A percentile compares a stretch with the other conserved stretches of the same genome.
Evolutionary conservation across 148 eudicot genomes (phyloP).

Genomic region (Suaeda aralocaspica): DNA sequence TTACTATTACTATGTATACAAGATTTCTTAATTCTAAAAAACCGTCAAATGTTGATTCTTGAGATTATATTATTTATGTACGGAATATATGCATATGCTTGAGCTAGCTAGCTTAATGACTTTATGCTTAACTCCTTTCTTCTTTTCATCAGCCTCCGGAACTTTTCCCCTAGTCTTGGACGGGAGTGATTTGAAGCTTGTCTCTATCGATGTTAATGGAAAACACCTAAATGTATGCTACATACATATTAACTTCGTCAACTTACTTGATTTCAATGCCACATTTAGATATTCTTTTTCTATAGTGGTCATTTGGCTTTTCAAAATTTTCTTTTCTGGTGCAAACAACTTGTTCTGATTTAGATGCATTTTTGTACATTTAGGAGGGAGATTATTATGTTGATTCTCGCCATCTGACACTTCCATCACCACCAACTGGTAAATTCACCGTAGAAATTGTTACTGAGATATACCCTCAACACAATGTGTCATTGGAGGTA

Average conservation of each 20-base stretch:
- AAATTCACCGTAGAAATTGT: conserved; percentile 70
- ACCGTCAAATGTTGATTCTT: too few relatives aligned
- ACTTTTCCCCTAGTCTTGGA: conserved; percentile 71
- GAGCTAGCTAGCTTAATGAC: conserved; percentile 2
- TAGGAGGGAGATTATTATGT: conserved; percentile 72
- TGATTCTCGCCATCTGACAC: conserved; percentile 72
- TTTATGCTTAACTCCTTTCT: conserved; percentile 10
- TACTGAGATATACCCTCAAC: conserved; percentile 84
- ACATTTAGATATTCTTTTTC: background rate
- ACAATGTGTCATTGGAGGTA: conserved; percentile 90
- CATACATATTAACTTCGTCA: background rate
- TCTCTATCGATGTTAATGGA: conserved; percentile 59
- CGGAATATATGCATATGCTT: background rate
- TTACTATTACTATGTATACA: too few relatives aligned
- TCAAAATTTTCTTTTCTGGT: background rate
- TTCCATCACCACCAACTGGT: conserved; percentile 65
- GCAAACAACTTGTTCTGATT: background rate
- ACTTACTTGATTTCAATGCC: background rate
- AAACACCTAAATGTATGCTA: conserved; percentile 58
- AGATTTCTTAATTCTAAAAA: too few relatives aligned
- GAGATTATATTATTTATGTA: too few relatives aligned
- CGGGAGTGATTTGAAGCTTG: conserved; percentile 75
- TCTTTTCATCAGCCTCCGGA: conserved; percentile 43
- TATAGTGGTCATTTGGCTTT: too few relatives aligned
- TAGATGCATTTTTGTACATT: conserved; percentile 3